phyloP scores from a whole-genome alignment of 2,329 filamentous ascomycete species.

The Daldinia eschscholtzii region DNA sequence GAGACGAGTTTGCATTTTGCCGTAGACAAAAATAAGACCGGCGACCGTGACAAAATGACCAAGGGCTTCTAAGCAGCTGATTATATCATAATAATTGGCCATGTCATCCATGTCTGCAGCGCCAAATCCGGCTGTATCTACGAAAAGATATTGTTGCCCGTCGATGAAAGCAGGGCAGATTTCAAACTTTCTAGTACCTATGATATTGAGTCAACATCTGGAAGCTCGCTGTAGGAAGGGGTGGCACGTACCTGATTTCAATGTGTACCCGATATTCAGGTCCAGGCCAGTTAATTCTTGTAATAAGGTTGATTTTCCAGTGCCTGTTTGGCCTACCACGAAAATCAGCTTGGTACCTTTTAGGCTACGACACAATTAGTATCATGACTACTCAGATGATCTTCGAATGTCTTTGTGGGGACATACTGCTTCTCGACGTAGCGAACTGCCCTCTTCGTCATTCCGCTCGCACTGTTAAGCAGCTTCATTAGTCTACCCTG shows the following conservation, averaged over 20 bases:
- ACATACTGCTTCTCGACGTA: background rate
- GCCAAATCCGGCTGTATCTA: background rate
- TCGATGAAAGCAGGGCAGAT: background rate
- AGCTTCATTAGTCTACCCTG: too few relatives aligned
- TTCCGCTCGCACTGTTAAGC: background rate
- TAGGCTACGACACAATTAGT: background rate
- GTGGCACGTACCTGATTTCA: background rate
- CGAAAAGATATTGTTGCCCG: constrained; percentile 3
- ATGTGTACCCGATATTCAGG: background rate
- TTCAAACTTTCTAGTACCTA: constrained; percentile 7
- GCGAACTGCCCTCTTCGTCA: background rate
- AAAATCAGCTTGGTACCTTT: constrained; percentile 5
- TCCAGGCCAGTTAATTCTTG: background rate
- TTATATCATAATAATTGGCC: background rate
- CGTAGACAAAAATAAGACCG: constrained; percentile 3
- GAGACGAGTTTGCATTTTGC: background rate
- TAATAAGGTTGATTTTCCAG: background rate
- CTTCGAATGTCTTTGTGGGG: background rate
- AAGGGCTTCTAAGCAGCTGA: background rate
- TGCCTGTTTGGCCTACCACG: constrained; percentile 7
- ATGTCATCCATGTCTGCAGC: background rate
- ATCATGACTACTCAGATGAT: background rate
- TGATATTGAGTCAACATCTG: background rate
- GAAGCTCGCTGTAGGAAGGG: background rate
- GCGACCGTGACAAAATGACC: constrained; percentile 4